Evolutionary conservation across 176 grass and related monocot genomes (phyloP).

Genomic region (Echinochloa phyllopogon): DNA sequence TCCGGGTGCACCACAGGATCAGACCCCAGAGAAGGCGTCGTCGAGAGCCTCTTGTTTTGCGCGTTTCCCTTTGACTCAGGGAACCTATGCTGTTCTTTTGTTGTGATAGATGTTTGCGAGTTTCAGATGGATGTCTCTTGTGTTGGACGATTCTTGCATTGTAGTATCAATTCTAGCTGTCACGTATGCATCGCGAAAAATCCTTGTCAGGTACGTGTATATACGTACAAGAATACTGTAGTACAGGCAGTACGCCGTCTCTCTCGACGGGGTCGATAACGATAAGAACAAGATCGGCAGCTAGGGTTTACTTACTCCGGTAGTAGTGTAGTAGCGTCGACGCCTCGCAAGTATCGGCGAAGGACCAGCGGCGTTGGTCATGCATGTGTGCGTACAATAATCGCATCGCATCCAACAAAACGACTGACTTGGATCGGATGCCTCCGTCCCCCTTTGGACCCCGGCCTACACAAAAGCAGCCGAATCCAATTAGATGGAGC

Average conservation of each 20-base stretch:
- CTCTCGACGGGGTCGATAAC: not conserved
- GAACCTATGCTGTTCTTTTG: not conserved
- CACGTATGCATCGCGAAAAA: too few species aligned
- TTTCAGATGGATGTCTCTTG: not conserved
- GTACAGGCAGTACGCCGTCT: not conserved
- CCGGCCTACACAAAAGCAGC: not conserved
- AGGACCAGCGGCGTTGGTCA: not conserved
- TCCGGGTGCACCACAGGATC: not conserved
- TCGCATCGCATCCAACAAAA: not conserved
- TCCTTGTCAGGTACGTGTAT: not conserved
- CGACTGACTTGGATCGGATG: conserved; percentile 29
- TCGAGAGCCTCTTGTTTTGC: not conserved
- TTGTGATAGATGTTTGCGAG: not conserved
- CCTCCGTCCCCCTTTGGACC: conserved; percentile 4
- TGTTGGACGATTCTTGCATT: not conserved
- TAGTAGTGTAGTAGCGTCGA: not conserved
- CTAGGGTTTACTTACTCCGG: not conserved
- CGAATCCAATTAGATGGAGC: not conserved
- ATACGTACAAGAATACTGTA: not conserved
- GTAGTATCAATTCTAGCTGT: too few species aligned
- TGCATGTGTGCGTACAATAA: not conserved
- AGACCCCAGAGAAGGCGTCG: not conserved
- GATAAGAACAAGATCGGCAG: not conserved
- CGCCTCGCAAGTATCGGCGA: not conserved
- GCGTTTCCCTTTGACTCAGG: conserved; percentile 48